Conservation (phyloP, 306 rosid genomes). For the Medicago arabica region DNA sequence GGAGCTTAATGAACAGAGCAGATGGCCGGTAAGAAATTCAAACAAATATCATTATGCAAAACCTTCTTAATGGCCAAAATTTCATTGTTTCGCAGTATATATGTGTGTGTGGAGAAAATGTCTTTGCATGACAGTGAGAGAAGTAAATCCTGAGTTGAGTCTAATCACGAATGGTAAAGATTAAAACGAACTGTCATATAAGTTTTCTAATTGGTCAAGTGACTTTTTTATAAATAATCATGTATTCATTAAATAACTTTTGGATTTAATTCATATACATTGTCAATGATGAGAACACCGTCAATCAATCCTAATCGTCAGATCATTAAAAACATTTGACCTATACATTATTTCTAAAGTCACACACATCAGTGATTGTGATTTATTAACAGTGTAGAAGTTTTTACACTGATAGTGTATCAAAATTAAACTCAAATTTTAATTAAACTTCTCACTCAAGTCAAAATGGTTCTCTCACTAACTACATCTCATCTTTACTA, state of each 20-base stretch:
- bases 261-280: too few relatives aligned
- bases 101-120: background rate
- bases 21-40: constrained; percentile 66
- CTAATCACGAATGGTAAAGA: background rate
- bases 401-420: background rate
- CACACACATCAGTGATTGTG: background rate
- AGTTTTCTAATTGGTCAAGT: background rate
- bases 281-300: too few relatives aligned
- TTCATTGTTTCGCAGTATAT: background rate
- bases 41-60: constrained; percentile 11
- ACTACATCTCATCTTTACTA: background rate
- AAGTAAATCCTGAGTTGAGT: background rate
- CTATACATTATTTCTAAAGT: background rate
- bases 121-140: background rate
- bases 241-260: too few relatives aligned
- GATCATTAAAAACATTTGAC: background rate
- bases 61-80: constrained; percentile 19
- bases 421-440: background rate
- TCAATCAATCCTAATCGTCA: background rate
- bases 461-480: background rate
- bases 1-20: constrained; percentile 61
- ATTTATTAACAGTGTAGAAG: background rate
- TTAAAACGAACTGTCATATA: background rate
- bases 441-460: background rate
- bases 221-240: background rate